These are phyloP conservation scores for Carnegiea gigantea DNA, from an alignment of 179 eudicot genomes.

Conservation along the genomic window DNA sequence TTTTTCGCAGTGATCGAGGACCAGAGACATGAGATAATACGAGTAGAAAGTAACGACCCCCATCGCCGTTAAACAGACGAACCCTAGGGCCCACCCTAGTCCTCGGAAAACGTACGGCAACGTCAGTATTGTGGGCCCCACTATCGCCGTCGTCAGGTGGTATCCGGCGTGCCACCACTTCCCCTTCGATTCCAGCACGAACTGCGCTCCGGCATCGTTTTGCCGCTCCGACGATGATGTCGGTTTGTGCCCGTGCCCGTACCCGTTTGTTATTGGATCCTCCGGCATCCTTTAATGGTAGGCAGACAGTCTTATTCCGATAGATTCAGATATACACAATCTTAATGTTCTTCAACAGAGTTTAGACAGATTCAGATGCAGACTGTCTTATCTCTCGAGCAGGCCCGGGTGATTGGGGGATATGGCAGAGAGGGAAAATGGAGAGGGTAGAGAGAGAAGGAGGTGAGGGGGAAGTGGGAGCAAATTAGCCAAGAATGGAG, in stretches of 20 bases:
- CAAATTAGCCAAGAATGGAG: not conserved
- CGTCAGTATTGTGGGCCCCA: slow-evolving; percentile 88
- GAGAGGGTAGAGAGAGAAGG: not conserved
- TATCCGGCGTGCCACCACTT: slow-evolving; percentile 97
- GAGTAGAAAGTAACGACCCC: slow-evolving; percentile 82
- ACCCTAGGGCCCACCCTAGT: slow-evolving; percentile 83
- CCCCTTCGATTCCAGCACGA: slow-evolving; percentile 86
- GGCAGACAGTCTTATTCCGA: no score
- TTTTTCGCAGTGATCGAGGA: slow-evolving; percentile 77
- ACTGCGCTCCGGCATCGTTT: slow-evolving; percentile 80
- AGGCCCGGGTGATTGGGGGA: no score
- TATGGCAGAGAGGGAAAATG: no score
- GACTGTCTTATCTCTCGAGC: not conserved
- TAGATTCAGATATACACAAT: no score
- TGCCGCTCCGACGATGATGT: not conserved
- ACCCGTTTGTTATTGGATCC: slow-evolving; percentile 5
- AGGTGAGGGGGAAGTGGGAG: not conserved
- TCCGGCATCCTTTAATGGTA: slow-evolving; percentile 7
- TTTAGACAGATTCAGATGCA: not conserved
- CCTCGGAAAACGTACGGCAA: slow-evolving; percentile 88
- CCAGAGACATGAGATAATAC: slow-evolving; percentile 81
- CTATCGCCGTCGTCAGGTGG: slow-evolving; percentile 92
- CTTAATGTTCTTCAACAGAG: no score
- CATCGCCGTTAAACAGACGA: slow-evolving; percentile 76
- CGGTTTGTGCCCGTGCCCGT: not conserved